These are phyloP conservation scores for Stagonosporopsis rhizophila DNA, from an alignment of 2,329 filamentous ascomycete species.

Conservation along the genomic window DNA sequence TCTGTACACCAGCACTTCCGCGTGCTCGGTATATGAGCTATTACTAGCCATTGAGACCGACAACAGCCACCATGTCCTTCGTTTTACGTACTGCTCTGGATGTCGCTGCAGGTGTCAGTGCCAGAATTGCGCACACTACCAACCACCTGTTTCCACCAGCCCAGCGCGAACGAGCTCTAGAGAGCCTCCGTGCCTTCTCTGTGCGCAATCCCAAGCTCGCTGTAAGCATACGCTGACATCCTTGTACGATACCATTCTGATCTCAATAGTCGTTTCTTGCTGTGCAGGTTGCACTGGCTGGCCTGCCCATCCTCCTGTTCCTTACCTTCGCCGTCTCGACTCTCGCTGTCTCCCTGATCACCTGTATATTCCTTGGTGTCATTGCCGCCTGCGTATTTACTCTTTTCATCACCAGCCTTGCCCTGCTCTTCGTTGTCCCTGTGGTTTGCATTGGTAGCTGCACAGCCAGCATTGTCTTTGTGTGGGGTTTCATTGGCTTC, in stretches of 20 bases:
- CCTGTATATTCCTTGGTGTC: slow-evolving; percentile 62
- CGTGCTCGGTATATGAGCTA: neutral
- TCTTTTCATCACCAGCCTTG: slow-evolving; percentile 71
- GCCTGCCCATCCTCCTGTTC: slow-evolving; percentile 74
- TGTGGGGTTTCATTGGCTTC: slow-evolving; percentile 65
- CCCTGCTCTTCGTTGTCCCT: slow-evolving; percentile 71
- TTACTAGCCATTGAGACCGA: slow-evolving; percentile 1
- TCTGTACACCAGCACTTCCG: neutral
- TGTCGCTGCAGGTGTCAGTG: slow-evolving; percentile 32
- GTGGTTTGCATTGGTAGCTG: slow-evolving; percentile 70
- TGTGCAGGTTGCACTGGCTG: slow-evolving; percentile 69
- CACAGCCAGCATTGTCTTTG: slow-evolving; percentile 69
- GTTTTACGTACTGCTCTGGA: slow-evolving; percentile 36
- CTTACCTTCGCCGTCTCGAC: slow-evolving; percentile 68
- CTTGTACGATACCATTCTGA: slow-evolving; percentile 3
- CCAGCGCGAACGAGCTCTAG: slow-evolving; percentile 64
- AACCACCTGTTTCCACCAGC: slow-evolving; percentile 66
- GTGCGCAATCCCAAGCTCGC: slow-evolving; percentile 72
- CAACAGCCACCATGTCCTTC: slow-evolving; percentile 24
- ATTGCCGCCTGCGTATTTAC: slow-evolving; percentile 65
- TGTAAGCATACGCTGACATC: slow-evolving; percentile 54
- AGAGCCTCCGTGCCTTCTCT: slow-evolving; percentile 63
- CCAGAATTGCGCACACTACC: slow-evolving; percentile 39
- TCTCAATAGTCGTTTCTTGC: slow-evolving; percentile 68
- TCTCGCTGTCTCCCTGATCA: slow-evolving; percentile 67